These are phyloP conservation scores for Lunasporangiospora selenospora DNA, from an alignment of 192 early-diverging fungal genomes.

Conservation along the genomic window DNA sequence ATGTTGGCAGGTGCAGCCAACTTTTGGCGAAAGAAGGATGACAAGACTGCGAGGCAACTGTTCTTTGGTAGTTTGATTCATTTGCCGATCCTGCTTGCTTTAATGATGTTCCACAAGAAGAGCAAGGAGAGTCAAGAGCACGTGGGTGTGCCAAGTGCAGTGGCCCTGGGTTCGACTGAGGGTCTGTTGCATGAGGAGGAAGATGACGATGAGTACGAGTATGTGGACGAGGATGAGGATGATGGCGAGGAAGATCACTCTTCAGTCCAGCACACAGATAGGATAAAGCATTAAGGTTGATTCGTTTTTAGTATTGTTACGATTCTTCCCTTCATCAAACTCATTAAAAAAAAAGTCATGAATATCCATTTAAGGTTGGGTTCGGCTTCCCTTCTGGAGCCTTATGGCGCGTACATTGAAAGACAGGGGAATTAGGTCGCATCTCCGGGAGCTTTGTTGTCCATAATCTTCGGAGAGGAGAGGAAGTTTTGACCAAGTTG, in stretches of 20 bases:
- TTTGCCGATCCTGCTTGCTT: conserved; percentile 81
- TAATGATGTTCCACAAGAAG: conserved; percentile 92
- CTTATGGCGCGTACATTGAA: no score
- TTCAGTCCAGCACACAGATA: no score
- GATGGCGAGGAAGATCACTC: conserved; percentile 13
- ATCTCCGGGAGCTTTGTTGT: no score
- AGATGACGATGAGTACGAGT: conserved; percentile 47
- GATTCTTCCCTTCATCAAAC: no score
- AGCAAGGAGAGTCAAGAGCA: conserved; percentile 34
- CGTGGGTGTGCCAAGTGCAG: no score
- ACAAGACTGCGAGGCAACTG: conserved; percentile 83
- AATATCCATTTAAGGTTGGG: no score
- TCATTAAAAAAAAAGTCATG: no score
- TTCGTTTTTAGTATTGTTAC: no score
- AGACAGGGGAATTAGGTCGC: no score
- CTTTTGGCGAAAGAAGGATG: conserved; percentile 84
- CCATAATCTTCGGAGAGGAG: no score
- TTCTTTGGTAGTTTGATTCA: conserved; percentile 94
- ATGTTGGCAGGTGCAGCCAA: conserved; percentile 72
- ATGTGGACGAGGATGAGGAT: conserved; percentile 44
- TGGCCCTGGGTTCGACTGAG: not conserved
- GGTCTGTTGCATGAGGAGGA: conserved; percentile 22
- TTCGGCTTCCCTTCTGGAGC: no score
- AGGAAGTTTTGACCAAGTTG: not conserved
- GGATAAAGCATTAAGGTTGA: no score